A percentile compares a stretch with the other conserved stretches of the same genome.
phyloP scores from a whole-genome alignment of 78 protist species.

The Chrysochromulina parva region DNA sequence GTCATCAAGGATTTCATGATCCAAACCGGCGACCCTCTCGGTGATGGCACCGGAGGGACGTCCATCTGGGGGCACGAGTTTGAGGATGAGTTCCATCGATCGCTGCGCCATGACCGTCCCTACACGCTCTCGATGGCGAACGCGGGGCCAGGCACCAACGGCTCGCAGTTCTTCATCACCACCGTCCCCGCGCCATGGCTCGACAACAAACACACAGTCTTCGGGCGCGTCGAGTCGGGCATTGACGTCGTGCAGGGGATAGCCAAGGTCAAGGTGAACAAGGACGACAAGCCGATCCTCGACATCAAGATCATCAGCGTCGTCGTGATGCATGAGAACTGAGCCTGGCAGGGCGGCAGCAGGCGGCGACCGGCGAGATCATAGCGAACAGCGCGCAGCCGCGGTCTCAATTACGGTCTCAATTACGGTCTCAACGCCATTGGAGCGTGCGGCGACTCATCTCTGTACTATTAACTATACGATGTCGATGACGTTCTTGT shows the following conservation, averaged over 20 bases:
- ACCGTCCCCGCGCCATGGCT: conserved; percentile 75
- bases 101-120: conserved; percentile 72
- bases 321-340: neutral
- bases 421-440: no score
- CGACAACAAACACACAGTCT: conserved; percentile 95
- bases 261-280: conserved; percentile 66
- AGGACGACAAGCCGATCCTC: conserved; percentile 67
- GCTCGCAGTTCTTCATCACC: conserved; percentile 71
- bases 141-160: conserved; percentile 90
- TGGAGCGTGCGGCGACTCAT: no score
- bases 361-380: no score
- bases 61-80: conserved; percentile 91
- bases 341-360: no score
- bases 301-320: conserved; percentile 50
- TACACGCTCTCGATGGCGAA: conserved; percentile 85
- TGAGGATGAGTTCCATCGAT: conserved; percentile 88
- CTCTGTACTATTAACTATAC: no score
- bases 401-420: no score
- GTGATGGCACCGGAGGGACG: conserved; percentile 82
- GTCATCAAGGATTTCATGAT: conserved; percentile 90
- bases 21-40: conserved; percentile 95
- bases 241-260: conserved; percentile 80
- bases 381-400: no score
- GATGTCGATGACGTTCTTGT: no score
- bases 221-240: conserved; percentile 89